Evolutionary conservation across 73 alveolate species (phyloP).

Genomic region (Halteria grandinella): DNA sequence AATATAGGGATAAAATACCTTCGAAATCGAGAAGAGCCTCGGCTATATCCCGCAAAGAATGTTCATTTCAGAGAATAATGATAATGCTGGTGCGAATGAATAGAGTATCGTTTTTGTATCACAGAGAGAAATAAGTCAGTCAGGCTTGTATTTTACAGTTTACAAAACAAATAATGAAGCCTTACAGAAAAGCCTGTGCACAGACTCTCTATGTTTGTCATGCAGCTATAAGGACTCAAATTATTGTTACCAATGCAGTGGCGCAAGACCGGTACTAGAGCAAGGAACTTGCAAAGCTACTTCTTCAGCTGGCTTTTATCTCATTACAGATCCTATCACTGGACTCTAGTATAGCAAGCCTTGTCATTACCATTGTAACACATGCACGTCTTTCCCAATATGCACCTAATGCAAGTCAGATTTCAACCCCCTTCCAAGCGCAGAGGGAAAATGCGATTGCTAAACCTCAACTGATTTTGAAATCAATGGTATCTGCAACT

Average conservation of each 20-base stretch:
- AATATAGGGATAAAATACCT: too few species aligned
- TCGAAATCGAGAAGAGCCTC: too few species aligned
- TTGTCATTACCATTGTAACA: constrained; percentile 4
- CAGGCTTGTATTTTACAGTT: constrained; percentile 38
- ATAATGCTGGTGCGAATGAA: neutral
- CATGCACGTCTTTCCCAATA: neutral
- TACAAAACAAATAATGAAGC: too few species aligned
- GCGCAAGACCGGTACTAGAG: neutral
- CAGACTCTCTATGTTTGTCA: constrained; percentile 12
- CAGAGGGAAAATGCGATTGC: too few species aligned
- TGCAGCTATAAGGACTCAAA: neutral
- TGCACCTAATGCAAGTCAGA: constrained; percentile 19
- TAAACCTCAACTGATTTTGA: too few species aligned
- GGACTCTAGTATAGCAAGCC: neutral
- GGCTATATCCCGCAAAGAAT: constrained; percentile 3
- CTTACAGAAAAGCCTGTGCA: too few species aligned
- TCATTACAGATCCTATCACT: neutral
- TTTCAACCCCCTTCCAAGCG: too few species aligned
- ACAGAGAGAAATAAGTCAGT: constrained; percentile 22
- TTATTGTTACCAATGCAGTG: constrained; percentile 16
- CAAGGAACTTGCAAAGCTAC: neutral
- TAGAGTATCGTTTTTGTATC: neutral
- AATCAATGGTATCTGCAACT: too few species aligned
- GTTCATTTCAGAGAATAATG: neutral
- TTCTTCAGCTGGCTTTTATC: neutral